Base-by-base conservation (phyloP, 208 protist species). In the Wallacemonas sp. region DNA sequence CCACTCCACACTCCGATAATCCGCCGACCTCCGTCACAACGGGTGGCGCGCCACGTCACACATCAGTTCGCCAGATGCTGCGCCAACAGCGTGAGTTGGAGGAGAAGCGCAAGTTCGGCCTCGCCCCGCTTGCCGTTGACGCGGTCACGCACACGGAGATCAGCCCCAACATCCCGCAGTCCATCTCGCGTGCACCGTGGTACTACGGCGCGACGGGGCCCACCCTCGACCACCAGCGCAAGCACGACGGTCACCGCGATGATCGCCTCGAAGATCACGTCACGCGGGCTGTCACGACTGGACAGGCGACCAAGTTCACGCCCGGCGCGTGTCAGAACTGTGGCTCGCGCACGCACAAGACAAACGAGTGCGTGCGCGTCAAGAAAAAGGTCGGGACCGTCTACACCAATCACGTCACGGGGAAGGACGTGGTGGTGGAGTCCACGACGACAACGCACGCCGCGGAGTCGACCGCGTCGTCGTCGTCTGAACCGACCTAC, bases 81-180 rank as follows among this genome's bases (percentile, higher is more conserved):
- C 78, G 81, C 16, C 81, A 92, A 46, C 76, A 87, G 61, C 83
- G 83, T 12, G 90, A 96, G 67, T 61, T 97, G 52, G 89, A 95
- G 63, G 89, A 94, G 72, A 90, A 92, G 68, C 82, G 90, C 16
- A 88, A 90, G 61, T 94, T 89, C 49, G 88, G 87, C 23, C 78
- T 94, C 16, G 89, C 92, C 0, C 92, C 92, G 0, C 81, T 95
- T 33, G 83, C 80, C 9, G 82, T 92, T 29, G 92, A 97, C 56
- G 75, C 79, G 17, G 78, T 92, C 26, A 87, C 81, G 23, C 78
- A 90, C 26, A 65, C 85, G 26, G 90, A 95, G 65, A 97, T 97
- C 64, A 99, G 99, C 88, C 98, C 99, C 26, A 99, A 99, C 78
- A 98, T 99, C 23, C 99, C 99, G 8, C 83, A 99, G 74, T 99